Percentiles rank a stretch among this genome's conserved stretches.
Evolutionary conservation across 2,329 filamentous ascomycete species (phyloP).

Genomic region (Alternaria brassicicola): DNA sequence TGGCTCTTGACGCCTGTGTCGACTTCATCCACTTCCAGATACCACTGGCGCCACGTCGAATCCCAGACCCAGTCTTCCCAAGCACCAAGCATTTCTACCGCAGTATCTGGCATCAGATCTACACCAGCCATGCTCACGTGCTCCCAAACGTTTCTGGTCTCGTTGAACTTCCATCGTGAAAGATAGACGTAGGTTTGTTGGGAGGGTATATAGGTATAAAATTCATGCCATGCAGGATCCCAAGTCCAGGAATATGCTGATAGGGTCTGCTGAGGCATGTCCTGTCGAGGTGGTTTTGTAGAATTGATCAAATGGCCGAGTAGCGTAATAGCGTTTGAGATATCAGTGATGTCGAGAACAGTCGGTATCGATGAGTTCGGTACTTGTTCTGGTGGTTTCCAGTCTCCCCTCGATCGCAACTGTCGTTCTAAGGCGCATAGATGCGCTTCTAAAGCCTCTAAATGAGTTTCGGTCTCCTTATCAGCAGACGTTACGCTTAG

Average conservation of each 20-base stretch:
- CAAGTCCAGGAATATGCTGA: slow-evolving; percentile 18
- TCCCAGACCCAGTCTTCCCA: slow-evolving; percentile 33
- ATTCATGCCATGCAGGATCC: slow-evolving; percentile 23
- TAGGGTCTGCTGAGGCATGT: slow-evolving; percentile 7
- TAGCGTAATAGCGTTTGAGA: slow-evolving; percentile 15
- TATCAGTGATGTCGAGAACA: slow-evolving; percentile 20
- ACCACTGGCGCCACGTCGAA: slow-evolving; percentile 21
- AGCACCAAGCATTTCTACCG: slow-evolving; percentile 16
- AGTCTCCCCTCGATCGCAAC: slow-evolving; percentile 7
- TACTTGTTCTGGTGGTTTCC: slow-evolving; percentile 8
- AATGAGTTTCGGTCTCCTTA: not conserved
- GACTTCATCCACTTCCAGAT: slow-evolving; percentile 11
- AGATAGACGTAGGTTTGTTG: slow-evolving; percentile 14
- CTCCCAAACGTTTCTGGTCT: slow-evolving; percentile 17
- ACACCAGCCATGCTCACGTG: slow-evolving; percentile 11
- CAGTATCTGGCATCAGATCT: slow-evolving; percentile 11
- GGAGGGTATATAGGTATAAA: slow-evolving; percentile 15
- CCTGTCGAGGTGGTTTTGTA: not conserved
- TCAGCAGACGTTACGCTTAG: not conserved
- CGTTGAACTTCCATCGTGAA: slow-evolving; percentile 17
- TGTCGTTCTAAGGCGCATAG: slow-evolving; percentile 1
- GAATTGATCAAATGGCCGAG: slow-evolving; percentile 13
- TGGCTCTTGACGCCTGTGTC: slow-evolving; percentile 1
- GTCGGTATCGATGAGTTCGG: not conserved
- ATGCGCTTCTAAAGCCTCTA: slow-evolving; percentile 8